Evolutionary conservation across 352 stramenopile genomes (phyloP).

Genomic region (Globisporangium orthogonon): DNA sequence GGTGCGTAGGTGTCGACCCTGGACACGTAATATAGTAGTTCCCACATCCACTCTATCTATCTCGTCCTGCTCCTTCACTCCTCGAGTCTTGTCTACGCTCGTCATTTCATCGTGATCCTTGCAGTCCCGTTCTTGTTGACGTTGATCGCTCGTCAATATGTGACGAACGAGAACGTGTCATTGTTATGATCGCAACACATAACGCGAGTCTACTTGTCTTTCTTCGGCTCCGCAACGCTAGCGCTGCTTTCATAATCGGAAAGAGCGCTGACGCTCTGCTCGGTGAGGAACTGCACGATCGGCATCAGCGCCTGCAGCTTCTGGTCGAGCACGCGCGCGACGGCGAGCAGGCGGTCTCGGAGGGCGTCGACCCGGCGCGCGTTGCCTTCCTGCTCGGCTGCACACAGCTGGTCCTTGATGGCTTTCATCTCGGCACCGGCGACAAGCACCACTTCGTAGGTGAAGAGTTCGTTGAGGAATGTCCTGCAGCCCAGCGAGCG

Average conservation of each 20-base stretch:
- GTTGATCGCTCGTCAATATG: too few relatives aligned
- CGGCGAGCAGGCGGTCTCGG: conserved; percentile 43
- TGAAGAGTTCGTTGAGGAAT: conserved; percentile 61
- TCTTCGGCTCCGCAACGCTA: conserved; percentile 24
- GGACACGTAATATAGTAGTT: conserved; percentile 28
- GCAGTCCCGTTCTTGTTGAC: not conserved
- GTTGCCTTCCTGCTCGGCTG: conserved; percentile 37
- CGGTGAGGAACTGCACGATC: conserved; percentile 47
- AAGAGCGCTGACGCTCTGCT: conserved; percentile 33
- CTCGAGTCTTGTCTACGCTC: too few relatives aligned
- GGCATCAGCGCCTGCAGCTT: conserved; percentile 52
- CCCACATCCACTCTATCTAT: conserved; percentile 3
- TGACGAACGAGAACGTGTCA: too few relatives aligned
- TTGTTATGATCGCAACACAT: too few relatives aligned
- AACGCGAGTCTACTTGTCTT: conserved; percentile 27
- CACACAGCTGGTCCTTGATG: conserved; percentile 44
- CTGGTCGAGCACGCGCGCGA: conserved; percentile 46
- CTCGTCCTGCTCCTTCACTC: too few relatives aligned
- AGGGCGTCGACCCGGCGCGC: conserved; percentile 37
- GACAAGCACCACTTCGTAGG: conserved; percentile 58
- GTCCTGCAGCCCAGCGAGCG: conserved; percentile 15
- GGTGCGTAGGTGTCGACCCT: conserved; percentile 88
- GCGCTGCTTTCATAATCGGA: too few relatives aligned
- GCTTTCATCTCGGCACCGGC: conserved; percentile 55
- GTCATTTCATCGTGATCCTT: not conserved